Conservation (phyloP, 2,329 filamentous ascomycete genomes). For the Grosmannia huntii region DNA sequence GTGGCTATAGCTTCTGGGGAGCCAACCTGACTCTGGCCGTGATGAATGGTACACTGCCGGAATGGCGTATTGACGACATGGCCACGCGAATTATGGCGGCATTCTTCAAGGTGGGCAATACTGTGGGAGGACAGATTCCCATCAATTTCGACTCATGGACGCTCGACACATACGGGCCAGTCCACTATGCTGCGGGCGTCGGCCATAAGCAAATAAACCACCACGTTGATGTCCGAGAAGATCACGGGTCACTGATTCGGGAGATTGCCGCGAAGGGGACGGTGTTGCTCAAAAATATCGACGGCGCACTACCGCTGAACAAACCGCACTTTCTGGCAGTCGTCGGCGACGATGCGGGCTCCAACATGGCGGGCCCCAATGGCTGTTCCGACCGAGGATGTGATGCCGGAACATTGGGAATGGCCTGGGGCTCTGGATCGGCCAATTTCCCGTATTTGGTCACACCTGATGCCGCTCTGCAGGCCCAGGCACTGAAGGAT, state of each 20-base stretch:
- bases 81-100: slow-evolving; percentile 67
- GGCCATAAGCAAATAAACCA: slow-evolving; percentile 52
- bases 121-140: slow-evolving; percentile 30
- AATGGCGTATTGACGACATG: slow-evolving; percentile 86
- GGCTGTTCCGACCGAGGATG: slow-evolving; percentile 58
- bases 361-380: slow-evolving; percentile 64
- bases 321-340: slow-evolving; percentile 64
- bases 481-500: slow-evolving; percentile 47
- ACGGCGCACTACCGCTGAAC: slow-evolving; percentile 62
- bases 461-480: slow-evolving; percentile 59
- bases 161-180: slow-evolving; percentile 56
- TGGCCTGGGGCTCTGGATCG: slow-evolving; percentile 70
- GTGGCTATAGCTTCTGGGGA: slow-evolving; percentile 30
- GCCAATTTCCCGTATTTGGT: slow-evolving; percentile 64
- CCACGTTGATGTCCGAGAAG: slow-evolving; percentile 68
- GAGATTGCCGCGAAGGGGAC: slow-evolving; percentile 67
- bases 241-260: slow-evolving; percentile 63
- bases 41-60: slow-evolving; percentile 77
- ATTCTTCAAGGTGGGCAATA: slow-evolving; percentile 53
- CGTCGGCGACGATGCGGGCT: slow-evolving; percentile 72
- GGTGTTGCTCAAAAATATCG: slow-evolving; percentile 79
- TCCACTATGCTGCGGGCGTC: slow-evolving; percentile 52
- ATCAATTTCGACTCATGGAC: slow-evolving; percentile 90
- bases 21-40: slow-evolving; percentile 78
- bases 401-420: slow-evolving; percentile 49